Conservation (phyloP, 2,329 filamentous ascomycete genomes). For the Cercospora sojina region DNA sequence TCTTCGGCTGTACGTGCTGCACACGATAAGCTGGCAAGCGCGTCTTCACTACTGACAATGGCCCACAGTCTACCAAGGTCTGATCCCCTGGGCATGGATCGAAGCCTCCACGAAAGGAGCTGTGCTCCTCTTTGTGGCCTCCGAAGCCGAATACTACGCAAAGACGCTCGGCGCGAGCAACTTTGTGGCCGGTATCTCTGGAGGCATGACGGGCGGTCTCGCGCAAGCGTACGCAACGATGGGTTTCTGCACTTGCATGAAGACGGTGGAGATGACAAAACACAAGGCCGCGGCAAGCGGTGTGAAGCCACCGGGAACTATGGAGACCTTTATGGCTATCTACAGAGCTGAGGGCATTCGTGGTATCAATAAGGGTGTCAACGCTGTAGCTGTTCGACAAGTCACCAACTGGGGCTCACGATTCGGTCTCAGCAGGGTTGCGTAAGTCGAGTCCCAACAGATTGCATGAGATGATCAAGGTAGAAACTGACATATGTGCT, state of each 20-base stretch:
- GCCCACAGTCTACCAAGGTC: constrained; percentile 88
- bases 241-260: constrained; percentile 99
- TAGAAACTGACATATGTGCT: constrained; percentile 8
- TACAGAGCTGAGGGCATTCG: constrained; percentile 90
- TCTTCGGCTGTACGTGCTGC: constrained; percentile 78
- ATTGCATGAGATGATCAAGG: neutral
- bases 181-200: constrained; percentile 83
- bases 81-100: constrained; percentile 99
- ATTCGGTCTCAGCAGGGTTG: constrained; percentile 89
- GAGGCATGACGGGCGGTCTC: constrained; percentile 90
- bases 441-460: constrained; percentile 40
- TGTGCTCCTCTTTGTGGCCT: constrained; percentile 97
- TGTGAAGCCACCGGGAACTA: constrained; percentile 83
- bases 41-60: neutral
- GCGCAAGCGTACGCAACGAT: constrained; percentile 99
- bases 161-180: constrained; percentile 73
- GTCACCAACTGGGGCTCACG: constrained; percentile 99
- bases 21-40: neutral
- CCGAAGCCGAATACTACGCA: constrained; percentile 94
- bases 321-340: constrained; percentile 94
- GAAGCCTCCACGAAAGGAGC: constrained; percentile 99
- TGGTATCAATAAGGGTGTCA: constrained; percentile 98
- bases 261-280: constrained; percentile 99
- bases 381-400: constrained; percentile 96
- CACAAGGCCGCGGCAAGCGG: constrained; percentile 86